Conservation (phyloP, 495 filamentous ascomycete genomes). For the Penicillium chermesinum region DNA sequence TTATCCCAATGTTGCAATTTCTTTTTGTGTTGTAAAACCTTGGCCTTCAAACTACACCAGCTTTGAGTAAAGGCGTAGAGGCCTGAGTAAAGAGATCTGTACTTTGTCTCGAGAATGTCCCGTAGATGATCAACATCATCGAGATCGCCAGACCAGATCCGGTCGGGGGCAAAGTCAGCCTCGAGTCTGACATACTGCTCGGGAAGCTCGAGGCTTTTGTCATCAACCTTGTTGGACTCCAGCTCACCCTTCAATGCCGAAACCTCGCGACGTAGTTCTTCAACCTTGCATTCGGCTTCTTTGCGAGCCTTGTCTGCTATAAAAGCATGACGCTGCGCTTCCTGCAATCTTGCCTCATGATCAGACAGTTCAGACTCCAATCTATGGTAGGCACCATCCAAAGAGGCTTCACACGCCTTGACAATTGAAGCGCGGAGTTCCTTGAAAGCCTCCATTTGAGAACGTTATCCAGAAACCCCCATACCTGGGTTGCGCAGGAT, state of each 20-base stretch:
- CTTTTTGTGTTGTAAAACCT: constrained; percentile 34
- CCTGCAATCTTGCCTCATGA: constrained; percentile 17
- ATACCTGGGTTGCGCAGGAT: not conserved
- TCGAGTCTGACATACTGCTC: constrained; percentile 14
- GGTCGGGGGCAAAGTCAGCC: constrained; percentile 27
- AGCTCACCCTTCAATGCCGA: constrained; percentile 22
- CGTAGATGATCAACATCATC: constrained; percentile 6
- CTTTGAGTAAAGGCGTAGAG: constrained; percentile 21
- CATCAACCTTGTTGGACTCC: constrained; percentile 9
- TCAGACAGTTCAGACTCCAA: constrained; percentile 22
- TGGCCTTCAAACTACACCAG: constrained; percentile 23
- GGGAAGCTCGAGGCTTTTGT: constrained; percentile 7
- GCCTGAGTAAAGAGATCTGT: constrained; percentile 31
- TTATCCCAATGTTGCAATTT: constrained; percentile 33
- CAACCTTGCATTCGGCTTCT: constrained; percentile 14
- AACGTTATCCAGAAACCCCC: not conserved
- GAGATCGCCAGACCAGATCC: constrained; percentile 12
- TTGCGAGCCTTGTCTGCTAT: constrained; percentile 19
- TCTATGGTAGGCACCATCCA: constrained; percentile 28
- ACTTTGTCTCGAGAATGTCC: constrained; percentile 22
- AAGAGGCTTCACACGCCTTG: constrained; percentile 25
- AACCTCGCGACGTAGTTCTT: constrained; percentile 25
- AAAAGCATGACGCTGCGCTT: constrained; percentile 19
- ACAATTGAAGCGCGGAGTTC: constrained; percentile 31
- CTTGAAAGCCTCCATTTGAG: constrained; percentile 36